A percentile compares a stretch with the other conserved stretches of the same genome.
These are phyloP conservation scores for Bauhinia variegata DNA, from an alignment of 306 rosid genomes.

Conservation along the genomic window DNA sequence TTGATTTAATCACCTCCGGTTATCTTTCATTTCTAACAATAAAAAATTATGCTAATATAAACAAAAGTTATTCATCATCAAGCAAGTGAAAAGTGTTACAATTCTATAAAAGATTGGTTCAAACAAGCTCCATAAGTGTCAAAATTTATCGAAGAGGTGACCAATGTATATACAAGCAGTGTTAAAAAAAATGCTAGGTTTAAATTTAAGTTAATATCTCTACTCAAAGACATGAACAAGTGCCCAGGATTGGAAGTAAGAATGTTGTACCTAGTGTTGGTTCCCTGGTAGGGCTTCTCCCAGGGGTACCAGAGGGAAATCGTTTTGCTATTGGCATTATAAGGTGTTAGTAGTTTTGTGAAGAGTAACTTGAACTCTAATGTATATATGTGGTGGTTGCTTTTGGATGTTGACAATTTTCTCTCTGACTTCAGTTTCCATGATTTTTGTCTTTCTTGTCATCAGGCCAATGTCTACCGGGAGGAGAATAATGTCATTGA, in stretches of 20 bases:
- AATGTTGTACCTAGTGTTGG: not conserved
- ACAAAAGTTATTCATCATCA: conserved; percentile 1
- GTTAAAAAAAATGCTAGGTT: not conserved
- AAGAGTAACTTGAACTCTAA: conserved; percentile 23
- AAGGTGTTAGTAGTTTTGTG: conserved; percentile 10
- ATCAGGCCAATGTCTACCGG: conserved; percentile 80
- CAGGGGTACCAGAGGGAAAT: conserved; percentile 8
- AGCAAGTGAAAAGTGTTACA: not conserved
- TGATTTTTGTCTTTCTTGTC: conserved; percentile 39
- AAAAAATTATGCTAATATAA: not conserved
- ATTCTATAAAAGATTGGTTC: not conserved
- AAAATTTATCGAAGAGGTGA: conserved; percentile 27
- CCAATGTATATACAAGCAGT: not conserved
- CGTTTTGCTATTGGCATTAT: not conserved
- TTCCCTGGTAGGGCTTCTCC: not conserved
- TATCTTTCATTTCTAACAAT: not conserved
- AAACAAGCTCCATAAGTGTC: not conserved
- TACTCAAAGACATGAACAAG: not conserved
- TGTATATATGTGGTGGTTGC: not conserved
- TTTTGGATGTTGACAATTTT: conserved; percentile 16
- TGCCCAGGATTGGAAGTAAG: conserved; percentile 8
- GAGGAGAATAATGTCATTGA: conserved; percentile 86
- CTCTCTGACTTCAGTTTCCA: conserved; percentile 38
- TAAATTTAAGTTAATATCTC: not conserved
- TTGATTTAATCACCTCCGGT: not conserved